phyloP scores from a whole-genome alignment of 1,284 basidiomycete genomes.

The Cerioporus squamosus region DNA sequence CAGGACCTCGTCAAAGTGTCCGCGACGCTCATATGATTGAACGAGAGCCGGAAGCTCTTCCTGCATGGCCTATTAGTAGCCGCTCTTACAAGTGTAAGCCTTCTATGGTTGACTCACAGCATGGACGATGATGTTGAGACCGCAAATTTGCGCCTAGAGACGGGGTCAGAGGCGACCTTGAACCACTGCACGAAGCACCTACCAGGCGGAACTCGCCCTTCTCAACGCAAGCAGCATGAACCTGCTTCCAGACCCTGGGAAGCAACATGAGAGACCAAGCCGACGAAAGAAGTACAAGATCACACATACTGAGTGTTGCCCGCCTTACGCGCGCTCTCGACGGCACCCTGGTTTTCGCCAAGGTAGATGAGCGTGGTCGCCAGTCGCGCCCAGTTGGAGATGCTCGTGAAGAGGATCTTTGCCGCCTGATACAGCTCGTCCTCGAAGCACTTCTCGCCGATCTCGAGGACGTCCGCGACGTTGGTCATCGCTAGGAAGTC shows the following conservation, averaged over 20 bases:
- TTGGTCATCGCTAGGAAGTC: conserved; percentile 99
- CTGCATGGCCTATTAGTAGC: conserved; percentile 38
- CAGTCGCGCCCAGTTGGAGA: conserved; percentile 98
- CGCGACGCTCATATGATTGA: conserved; percentile 87
- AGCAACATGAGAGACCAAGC: conserved; percentile 6
- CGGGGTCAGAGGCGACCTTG: conserved; percentile 1
- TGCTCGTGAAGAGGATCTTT: conserved; percentile 94
- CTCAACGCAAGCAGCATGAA: conserved; percentile 97
- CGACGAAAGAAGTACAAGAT: not conserved
- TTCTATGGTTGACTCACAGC: conserved; percentile 55
- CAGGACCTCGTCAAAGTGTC: conserved; percentile 95
- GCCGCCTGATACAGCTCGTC: conserved; percentile 98
- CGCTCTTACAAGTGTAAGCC: not conserved
- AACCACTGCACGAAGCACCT: conserved; percentile 20
- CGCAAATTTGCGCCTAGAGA: conserved; percentile 92
- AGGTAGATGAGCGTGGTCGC: conserved; percentile 99
- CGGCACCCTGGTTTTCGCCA: conserved; percentile 96
- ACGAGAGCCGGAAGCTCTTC: conserved; percentile 90
- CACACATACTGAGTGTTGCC: conserved; percentile 90
- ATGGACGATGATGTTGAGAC: conserved; percentile 94
- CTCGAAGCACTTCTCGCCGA: conserved; percentile 99
- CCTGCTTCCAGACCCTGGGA: conserved; percentile 97
- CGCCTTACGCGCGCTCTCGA: conserved; percentile 98
- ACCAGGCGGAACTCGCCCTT: conserved; percentile 95
- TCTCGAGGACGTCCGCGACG: conserved; percentile 94